Evolutionary conservation across 768 basidiomycete species (phyloP).

Genomic region (Termitomyces sp.): DNA sequence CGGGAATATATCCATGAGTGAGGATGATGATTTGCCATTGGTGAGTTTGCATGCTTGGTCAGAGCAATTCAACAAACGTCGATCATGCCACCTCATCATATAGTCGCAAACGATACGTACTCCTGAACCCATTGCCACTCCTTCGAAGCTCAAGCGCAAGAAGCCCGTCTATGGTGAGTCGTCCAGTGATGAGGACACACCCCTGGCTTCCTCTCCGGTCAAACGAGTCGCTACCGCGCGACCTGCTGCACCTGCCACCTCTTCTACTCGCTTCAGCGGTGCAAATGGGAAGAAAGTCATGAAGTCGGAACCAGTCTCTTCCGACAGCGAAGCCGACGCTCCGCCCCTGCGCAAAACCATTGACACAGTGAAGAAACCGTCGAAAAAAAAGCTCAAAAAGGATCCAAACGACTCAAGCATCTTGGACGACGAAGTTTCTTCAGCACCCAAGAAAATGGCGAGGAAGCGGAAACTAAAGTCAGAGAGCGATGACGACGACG

Average conservation of each 20-base stretch:
- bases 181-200: conserved; percentile 71
- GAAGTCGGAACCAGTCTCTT: conserved; percentile 34
- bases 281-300: conserved; percentile 42
- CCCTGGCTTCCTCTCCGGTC: conserved; percentile 70
- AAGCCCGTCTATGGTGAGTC: conserved; percentile 51
- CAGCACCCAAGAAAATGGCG: conserved; percentile 35
- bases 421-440: conserved; percentile 37
- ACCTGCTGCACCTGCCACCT: conserved; percentile 36
- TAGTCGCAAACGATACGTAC: conserved; percentile 56
- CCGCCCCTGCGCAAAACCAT: conserved; percentile 46
- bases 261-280: conserved; percentile 32
- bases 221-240: conserved; percentile 46
- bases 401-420: conserved; percentile 24
- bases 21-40: conserved; percentile 71
- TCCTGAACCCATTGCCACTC: conserved; percentile 41
- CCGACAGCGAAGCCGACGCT: conserved; percentile 41
- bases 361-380: conserved; percentile 49
- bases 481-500: conserved; percentile 50
- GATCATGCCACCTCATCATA: conserved; percentile 26
- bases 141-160: conserved; percentile 56
- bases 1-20: conserved; percentile 54
- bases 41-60: conserved; percentile 39
- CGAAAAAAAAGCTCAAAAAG: conserved; percentile 67
- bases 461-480: conserved; percentile 48
- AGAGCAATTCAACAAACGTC: conserved; percentile 17